Evolutionary conservation across 306 rosid genomes (phyloP).

Genomic region (Elaeagnus macrophylla): DNA sequence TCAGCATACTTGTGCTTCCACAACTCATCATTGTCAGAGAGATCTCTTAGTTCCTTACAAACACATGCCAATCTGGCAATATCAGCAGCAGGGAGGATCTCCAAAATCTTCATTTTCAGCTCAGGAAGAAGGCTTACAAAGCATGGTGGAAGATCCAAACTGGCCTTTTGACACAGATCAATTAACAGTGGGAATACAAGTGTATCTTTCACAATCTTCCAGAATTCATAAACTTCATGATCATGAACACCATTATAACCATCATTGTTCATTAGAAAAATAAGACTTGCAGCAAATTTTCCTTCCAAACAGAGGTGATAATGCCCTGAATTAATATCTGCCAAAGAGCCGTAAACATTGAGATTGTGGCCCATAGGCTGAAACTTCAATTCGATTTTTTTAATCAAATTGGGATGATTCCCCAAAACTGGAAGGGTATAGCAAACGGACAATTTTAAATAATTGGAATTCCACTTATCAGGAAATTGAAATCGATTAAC

Average conservation of each 20-base stretch:
- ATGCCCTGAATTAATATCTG: constrained; percentile 28
- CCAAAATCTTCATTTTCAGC: constrained; percentile 54
- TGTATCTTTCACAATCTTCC: constrained; percentile 72
- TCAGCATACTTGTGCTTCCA: constrained; percentile 57
- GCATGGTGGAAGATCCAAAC: constrained; percentile 53
- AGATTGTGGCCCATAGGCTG: constrained; percentile 48
- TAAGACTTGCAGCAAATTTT: constrained; percentile 27
- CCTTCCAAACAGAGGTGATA: constrained; percentile 40
- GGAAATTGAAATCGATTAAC: constrained; percentile 22
- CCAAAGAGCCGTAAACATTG: constrained; percentile 51
- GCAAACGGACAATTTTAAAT: constrained; percentile 34
- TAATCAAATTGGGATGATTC: constrained; percentile 1
- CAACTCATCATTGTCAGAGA: constrained; percentile 38
- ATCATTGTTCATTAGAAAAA: constrained; percentile 8
- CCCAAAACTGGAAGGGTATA: constrained; percentile 54
- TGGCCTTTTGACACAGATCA: constrained; percentile 59
- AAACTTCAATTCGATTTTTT: constrained; percentile 43
- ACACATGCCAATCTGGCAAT: constrained; percentile 43
- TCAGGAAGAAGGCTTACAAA: constrained; percentile 62
- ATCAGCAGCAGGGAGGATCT: constrained; percentile 46
- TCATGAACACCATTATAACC: constrained; percentile 3
- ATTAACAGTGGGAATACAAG: constrained; percentile 65
- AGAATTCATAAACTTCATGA: constrained; percentile 42
- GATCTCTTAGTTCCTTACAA: constrained; percentile 39
- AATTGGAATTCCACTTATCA: constrained; percentile 29